A percentile compares a stretch with the other conserved stretches of the same genome.
Conservation (phyloP, 2,329 filamentous ascomycete species). For the Septoria linicola region DNA sequence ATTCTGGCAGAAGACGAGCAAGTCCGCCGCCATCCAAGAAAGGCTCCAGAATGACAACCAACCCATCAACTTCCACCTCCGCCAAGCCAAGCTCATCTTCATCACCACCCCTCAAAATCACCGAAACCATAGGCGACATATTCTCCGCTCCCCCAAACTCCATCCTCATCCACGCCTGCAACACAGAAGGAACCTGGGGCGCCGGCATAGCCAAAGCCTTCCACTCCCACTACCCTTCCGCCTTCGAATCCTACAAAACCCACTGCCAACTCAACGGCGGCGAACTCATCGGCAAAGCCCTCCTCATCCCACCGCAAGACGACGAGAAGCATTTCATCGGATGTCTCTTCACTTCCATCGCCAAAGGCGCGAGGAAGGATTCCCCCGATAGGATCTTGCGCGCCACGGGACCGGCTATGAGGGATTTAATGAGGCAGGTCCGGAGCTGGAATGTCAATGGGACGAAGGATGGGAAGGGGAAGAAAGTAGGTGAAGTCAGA, state of each 20-base stretch:
- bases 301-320: slow-evolving; percentile 54
- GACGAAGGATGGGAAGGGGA: neutral
- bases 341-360: slow-evolving; percentile 58
- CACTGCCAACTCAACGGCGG: slow-evolving; percentile 47
- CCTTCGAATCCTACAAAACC: slow-evolving; percentile 48
- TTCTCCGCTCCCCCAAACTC: slow-evolving; percentile 53
- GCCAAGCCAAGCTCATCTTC: neutral
- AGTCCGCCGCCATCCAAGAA: neutral
- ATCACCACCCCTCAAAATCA: slow-evolving; percentile 19
- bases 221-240: slow-evolving; percentile 51
- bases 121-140: slow-evolving; percentile 46
- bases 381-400: slow-evolving; percentile 46
- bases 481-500: slow-evolving; percentile 22
- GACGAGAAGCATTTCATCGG: slow-evolving; percentile 52
- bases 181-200: slow-evolving; percentile 58
- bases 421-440: slow-evolving; percentile 49
- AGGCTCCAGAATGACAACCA: neutral
- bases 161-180: slow-evolving; percentile 61
- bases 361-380: slow-evolving; percentile 49
- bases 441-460: slow-evolving; percentile 30
- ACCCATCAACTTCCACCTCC: neutral
- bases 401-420: slow-evolving; percentile 51
- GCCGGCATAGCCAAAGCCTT: slow-evolving; percentile 58
- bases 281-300: slow-evolving; percentile 47
- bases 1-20: slow-evolving; percentile 1